Conservation (phyloP, 352 stramenopile genomes). For the Globisporangium mamillatum region DNA sequence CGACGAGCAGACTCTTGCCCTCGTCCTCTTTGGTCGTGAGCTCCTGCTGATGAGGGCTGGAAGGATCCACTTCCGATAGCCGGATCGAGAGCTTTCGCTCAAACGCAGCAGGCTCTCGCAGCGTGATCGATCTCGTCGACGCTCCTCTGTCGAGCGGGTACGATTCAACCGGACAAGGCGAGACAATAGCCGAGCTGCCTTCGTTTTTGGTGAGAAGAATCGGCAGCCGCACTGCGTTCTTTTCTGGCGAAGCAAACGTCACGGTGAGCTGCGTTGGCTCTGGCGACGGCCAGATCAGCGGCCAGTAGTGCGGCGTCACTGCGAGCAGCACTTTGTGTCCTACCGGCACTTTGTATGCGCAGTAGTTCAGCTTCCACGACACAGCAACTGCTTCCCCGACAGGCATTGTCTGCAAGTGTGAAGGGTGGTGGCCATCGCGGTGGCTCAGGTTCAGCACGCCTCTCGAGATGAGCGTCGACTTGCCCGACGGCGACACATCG, state of each 20-base stretch:
- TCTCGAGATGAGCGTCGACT: slow-evolving; percentile 40
- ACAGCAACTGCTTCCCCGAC: slow-evolving; percentile 25
- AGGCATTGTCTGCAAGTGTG: slow-evolving; percentile 34
- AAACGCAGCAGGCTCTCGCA: slow-evolving; percentile 32
- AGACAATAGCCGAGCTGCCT: background rate
- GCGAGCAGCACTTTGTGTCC: slow-evolving; percentile 36
- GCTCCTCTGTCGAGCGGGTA: slow-evolving; percentile 34
- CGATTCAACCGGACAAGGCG: slow-evolving; percentile 26
- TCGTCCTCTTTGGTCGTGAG: slow-evolving; percentile 36
- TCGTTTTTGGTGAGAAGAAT: slow-evolving; percentile 13
- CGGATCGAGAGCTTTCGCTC: slow-evolving; percentile 31
- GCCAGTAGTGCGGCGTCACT: slow-evolving; percentile 49
- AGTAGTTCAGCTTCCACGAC: slow-evolving; percentile 39
- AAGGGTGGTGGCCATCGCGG: slow-evolving; percentile 29
- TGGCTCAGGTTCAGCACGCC: slow-evolving; percentile 48
- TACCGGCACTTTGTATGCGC: slow-evolving; percentile 32
- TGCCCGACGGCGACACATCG: slow-evolving; percentile 40
- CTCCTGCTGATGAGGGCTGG: slow-evolving; percentile 28
- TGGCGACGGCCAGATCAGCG: slow-evolving; percentile 47
- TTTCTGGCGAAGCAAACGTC: slow-evolving; percentile 15
- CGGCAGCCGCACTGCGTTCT: slow-evolving; percentile 36
- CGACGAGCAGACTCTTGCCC: slow-evolving; percentile 41
- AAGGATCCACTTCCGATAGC: slow-evolving; percentile 34
- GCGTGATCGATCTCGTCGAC: slow-evolving; percentile 27
- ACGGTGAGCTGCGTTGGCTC: slow-evolving; percentile 33